A percentile compares a stretch with the other conserved stretches of the same genome.
These are phyloP conservation scores for Cairneyella variabilis DNA, from an alignment of 495 filamentous ascomycete genomes.

Conservation along the genomic window DNA sequence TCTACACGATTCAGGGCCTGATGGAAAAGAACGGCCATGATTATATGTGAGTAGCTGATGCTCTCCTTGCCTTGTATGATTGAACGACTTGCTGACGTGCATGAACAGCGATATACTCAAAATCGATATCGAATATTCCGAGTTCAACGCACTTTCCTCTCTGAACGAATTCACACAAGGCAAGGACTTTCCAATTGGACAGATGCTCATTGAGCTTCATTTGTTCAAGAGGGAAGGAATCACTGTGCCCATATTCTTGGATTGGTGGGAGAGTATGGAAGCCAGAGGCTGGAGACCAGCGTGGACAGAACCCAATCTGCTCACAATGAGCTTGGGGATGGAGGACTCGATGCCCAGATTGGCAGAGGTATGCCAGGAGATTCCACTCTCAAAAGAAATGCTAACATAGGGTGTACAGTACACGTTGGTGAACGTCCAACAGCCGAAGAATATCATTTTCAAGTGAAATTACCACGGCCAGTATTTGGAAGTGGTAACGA, in stretches of 20 bases:
- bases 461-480: no score
- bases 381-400: not conserved
- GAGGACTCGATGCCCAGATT: conserved; percentile 7
- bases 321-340: conserved; percentile 16
- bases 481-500: no score
- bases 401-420: conserved; percentile 8
- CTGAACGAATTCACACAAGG: no score
- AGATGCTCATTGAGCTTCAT: conserved; percentile 31
- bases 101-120: not conserved
- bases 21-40: not conserved
- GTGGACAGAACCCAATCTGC: conserved; percentile 27
- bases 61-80: no score
- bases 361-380: conserved; percentile 15
- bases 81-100: no score
- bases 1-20: not conserved
- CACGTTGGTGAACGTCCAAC: conserved; percentile 19
- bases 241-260: conserved; percentile 18
- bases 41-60: not conserved
- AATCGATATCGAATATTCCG: not conserved
- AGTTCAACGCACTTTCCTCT: no score
- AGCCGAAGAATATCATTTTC: conserved; percentile 9
- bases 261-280: conserved; percentile 27
- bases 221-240: conserved; percentile 13
- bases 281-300: conserved; percentile 20
- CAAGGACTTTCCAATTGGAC: conserved; percentile 29